Evolutionary conservation across 768 basidiomycete genomes (phyloP).

Genomic region (Tricholoma furcatifolium): DNA sequence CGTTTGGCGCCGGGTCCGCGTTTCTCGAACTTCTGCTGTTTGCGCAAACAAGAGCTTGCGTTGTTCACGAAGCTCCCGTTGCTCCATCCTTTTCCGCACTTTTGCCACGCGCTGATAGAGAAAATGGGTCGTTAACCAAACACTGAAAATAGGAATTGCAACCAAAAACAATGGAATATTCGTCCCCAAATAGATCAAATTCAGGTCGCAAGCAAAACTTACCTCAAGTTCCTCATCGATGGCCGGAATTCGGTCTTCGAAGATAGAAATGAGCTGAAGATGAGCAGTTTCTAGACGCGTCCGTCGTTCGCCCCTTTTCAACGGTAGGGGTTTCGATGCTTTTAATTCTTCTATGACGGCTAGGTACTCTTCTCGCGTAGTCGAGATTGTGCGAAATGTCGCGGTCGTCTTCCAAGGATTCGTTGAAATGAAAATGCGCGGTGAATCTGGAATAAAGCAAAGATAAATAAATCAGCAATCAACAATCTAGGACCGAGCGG

Average conservation of each 20-base stretch:
- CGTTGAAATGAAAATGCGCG: constrained; percentile 78
- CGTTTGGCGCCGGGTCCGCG: constrained; percentile 72
- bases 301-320: constrained; percentile 46
- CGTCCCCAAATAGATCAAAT: neutral
- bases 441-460: constrained; percentile 60
- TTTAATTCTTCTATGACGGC: constrained; percentile 62
- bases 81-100: constrained; percentile 67
- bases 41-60: constrained; percentile 63
- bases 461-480: constrained; percentile 27
- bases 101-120: constrained; percentile 64
- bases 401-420: constrained; percentile 91
- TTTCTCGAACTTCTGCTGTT: constrained; percentile 76
- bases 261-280: constrained; percentile 52
- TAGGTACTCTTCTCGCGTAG: constrained; percentile 74
- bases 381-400: constrained; percentile 69
- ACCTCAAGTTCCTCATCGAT: constrained; percentile 75
- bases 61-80: constrained; percentile 70
- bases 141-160: constrained; percentile 1
- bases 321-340: constrained; percentile 40
- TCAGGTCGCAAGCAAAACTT: constrained; percentile 28
- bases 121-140: constrained; percentile 11
- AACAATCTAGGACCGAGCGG: constrained; percentile 28
- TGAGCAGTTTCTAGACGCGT: constrained; percentile 62
- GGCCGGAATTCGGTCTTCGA: constrained; percentile 62
- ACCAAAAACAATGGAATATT: constrained; percentile 9